These are phyloP conservation scores for Aspergillus proliferans DNA, from an alignment of 2,329 filamentous ascomycete genomes.

Conservation along the genomic window DNA sequence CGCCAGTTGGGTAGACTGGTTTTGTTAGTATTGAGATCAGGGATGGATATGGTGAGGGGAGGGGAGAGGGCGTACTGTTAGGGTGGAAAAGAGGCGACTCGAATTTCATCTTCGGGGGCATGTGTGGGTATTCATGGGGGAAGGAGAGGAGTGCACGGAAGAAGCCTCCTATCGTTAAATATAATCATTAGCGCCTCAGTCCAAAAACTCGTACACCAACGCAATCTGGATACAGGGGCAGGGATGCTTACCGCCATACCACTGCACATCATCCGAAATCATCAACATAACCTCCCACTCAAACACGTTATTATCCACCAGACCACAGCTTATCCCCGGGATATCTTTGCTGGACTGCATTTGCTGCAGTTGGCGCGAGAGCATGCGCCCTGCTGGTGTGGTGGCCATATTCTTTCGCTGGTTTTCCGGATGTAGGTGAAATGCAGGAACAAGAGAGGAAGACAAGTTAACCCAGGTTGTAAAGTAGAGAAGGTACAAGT, in stretches of 20 bases:
- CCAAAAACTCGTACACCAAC: background rate
- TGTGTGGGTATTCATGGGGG: slow-evolving; percentile 75
- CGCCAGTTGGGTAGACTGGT: slow-evolving; percentile 71
- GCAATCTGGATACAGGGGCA: background rate
- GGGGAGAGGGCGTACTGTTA: slow-evolving; percentile 54
- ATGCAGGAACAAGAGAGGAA: background rate
- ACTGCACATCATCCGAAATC: slow-evolving; percentile 90
- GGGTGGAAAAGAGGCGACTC: slow-evolving; percentile 84
- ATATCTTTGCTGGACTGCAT: slow-evolving; percentile 91
- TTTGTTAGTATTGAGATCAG: background rate
- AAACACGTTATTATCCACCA: slow-evolving; percentile 81
- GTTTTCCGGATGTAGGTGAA: background rate
- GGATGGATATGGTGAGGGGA: background rate
- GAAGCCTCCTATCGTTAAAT: slow-evolving; percentile 63
- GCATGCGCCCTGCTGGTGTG: slow-evolving; percentile 52
- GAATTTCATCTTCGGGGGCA: slow-evolving; percentile 86
- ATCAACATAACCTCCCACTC: slow-evolving; percentile 99
- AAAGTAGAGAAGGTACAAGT: background rate
- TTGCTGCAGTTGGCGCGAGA: slow-evolving; percentile 82
- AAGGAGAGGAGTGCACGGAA: slow-evolving; percentile 83
- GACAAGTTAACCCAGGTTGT: too few relatives aligned
- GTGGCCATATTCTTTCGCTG: slow-evolving; percentile 33
- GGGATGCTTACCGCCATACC: slow-evolving; percentile 69
- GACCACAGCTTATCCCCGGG: slow-evolving; percentile 85
- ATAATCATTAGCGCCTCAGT: too few relatives aligned